Evolutionary conservation across 306 rosid genomes (phyloP), one percentile per base, ranked within the genome.

Genomic region (Cicer cuneatum): DNA sequence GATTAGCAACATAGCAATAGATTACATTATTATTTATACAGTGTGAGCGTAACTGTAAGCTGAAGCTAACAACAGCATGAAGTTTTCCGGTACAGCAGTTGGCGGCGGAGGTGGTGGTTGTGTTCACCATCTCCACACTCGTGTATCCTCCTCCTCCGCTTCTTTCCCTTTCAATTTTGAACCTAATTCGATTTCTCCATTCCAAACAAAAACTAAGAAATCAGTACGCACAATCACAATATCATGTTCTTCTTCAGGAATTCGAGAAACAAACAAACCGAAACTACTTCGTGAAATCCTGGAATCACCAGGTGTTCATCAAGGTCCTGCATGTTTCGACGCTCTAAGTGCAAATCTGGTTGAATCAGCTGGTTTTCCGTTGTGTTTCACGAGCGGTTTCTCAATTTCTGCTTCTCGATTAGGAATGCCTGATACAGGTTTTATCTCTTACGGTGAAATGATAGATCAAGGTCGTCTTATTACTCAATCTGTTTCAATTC

Each of bases 321-420:
- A 91, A 66, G 91, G 94, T 52, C 98, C 97, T 4, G 98, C 96
- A 33, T 89, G 94, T 77, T 93, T 91, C 79, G 98, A 93, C 63
- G 97, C 88, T 77, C 96, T 91, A 53, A 93, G 98, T 66, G 97
- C 96, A 7, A 93, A 80, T 80, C 88, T 93, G 9, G 90, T 93
- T 53, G 81, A 91, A 74, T 71, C 84, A 73, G 92, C 96, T 72
- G 97, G 92, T 7, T 93, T 93, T 51, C 80, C 37, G 7, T 82
- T 67, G 64, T 93, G 98, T 91, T 88, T 93, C 73, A 88, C 91
- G 33, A 90, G 98, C 47, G 98, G 81, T 41, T 92, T 92, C 85
- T 85, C 96, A 0, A 81, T 92, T 19, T 83, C 93, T 1, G 97
- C 92, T 72, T 85, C 90, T 33, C 81, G 93, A 74, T 51, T 92